Base-by-base conservation (phyloP, 129 eudicot genomes). In the Chrysanthemum seticuspe region DNA sequence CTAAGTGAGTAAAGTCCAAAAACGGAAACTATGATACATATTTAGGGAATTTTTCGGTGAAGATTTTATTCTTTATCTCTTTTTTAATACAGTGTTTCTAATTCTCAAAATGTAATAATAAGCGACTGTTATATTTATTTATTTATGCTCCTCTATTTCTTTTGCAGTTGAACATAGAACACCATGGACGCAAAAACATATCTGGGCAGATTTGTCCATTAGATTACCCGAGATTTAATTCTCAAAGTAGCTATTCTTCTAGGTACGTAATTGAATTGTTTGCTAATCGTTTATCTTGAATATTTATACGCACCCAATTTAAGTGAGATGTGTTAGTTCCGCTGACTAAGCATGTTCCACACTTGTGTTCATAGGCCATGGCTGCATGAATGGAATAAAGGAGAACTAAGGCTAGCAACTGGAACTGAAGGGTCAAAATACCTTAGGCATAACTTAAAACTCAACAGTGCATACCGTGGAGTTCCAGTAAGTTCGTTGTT, bases 371-470 rank as follows among this genome's bases (percentile, higher is more conserved):
- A 40, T 40, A 73, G 71, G 66, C 75, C 85, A 3, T 68, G 71
- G 10, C 12, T 40, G 13, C 68, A 79, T 78, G 70, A 77, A 65
- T 92, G 97, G 97, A 89, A 77, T 78, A 82, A 74, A 61, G 89
- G 83, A 72, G 97, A 91, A 80, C 69, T 83, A 65, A 70, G 59
- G 79, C 79, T 89, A 68, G 97, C 97, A 56, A 86, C 93, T 40
- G 97, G 97, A 51, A 71, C 77, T 36, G 80, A 66, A 65, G 81
- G 76, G 52, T 62, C 62, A 8, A 79, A 76, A 23, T 69, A 74
- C 76, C 78, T 91, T 72, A 85, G 61, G 6, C 93, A 91, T 78
- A 71, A 76, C 19, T 75, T 91, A 49, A 77, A 86, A 19, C 83
- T 91, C 23, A 34, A 67, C 52, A 91, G 97, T 75, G 90, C 93